Evolutionary conservation across 139 green algal species (phyloP).

Genomic region (Astrephomene gubernaculifera): DNA sequence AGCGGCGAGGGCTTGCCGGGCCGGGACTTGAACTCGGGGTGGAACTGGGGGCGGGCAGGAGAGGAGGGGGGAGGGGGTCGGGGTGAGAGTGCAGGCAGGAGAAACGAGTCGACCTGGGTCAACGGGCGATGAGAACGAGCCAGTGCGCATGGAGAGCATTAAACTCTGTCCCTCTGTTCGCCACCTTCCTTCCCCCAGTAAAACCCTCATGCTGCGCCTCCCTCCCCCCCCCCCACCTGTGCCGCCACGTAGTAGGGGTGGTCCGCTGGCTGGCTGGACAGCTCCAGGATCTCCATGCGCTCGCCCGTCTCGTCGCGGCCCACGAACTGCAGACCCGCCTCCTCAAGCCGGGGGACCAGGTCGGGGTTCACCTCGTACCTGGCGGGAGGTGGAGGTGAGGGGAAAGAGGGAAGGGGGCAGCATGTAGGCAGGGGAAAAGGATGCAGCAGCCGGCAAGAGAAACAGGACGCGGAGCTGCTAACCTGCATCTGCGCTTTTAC

Average conservation of each 20-base stretch:
- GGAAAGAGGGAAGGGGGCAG: background rate
- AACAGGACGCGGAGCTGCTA: no score
- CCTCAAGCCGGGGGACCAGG: conserved; percentile 90
- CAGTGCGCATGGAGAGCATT: no score
- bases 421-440: background rate
- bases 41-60: conserved; percentile 68
- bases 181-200: no score
- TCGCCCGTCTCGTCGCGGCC: conserved; percentile 91
- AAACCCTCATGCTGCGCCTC: background rate
- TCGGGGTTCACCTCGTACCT: conserved; percentile 97
- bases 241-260: conserved; percentile 94
- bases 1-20: conserved; percentile 74
- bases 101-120: no score
- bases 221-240: conserved; percentile 43
- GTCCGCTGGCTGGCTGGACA: conserved; percentile 62
- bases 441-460: no score
- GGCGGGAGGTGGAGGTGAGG: background rate
- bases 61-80: background rate
- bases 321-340: conserved; percentile 88
- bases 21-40: conserved; percentile 88
- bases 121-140: background rate
- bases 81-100: no score
- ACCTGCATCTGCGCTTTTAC: no score
- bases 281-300: conserved; percentile 98
- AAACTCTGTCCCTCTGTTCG: no score